Percentiles rank a stretch among this genome's conserved stretches.
These are phyloP conservation scores for Cercophora samala DNA, from an alignment of 495 filamentous ascomycete species.

Conservation along the genomic window DNA sequence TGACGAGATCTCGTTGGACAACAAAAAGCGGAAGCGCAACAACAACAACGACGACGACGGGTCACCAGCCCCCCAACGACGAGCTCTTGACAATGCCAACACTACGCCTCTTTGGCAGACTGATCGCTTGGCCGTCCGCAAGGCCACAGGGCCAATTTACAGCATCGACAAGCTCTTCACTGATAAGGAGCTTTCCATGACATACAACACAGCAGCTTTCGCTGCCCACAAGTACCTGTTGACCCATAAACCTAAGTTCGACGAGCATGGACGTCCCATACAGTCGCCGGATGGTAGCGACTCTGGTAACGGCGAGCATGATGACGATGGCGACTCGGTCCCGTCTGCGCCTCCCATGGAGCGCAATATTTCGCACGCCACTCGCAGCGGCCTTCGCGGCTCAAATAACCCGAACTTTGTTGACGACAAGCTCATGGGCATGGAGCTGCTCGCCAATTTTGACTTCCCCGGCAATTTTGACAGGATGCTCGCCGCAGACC, in stretches of 20 bases:
- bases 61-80: constrained; percentile 62
- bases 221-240: constrained; percentile 57
- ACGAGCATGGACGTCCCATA: constrained; percentile 43
- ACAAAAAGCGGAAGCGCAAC: constrained; percentile 78
- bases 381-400: constrained; percentile 64
- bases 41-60: constrained; percentile 68
- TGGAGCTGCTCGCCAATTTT: constrained; percentile 63
- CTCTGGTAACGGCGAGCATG: constrained; percentile 46
- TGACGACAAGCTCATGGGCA: constrained; percentile 49
- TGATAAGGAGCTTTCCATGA: constrained; percentile 81
- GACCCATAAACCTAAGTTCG: constrained; percentile 48
- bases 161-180: constrained; percentile 89
- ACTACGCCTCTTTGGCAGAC: constrained; percentile 57
- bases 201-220: constrained; percentile 66
- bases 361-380: constrained; percentile 67
- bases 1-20: constrained; percentile 68
- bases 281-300: constrained; percentile 53
- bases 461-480: constrained; percentile 56
- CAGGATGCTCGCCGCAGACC: constrained; percentile 42
- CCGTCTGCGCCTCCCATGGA: constrained; percentile 65
- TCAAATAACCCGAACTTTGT: constrained; percentile 54
- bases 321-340: constrained; percentile 46
- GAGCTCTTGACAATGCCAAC: constrained; percentile 43
- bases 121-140: constrained; percentile 44
- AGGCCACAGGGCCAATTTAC: constrained; percentile 55